Percentiles rank a stretch among this genome's conserved stretches.
Evolutionary conservation across 208 protist species (phyloP).

Genomic region (Leishmania turanica): DNA sequence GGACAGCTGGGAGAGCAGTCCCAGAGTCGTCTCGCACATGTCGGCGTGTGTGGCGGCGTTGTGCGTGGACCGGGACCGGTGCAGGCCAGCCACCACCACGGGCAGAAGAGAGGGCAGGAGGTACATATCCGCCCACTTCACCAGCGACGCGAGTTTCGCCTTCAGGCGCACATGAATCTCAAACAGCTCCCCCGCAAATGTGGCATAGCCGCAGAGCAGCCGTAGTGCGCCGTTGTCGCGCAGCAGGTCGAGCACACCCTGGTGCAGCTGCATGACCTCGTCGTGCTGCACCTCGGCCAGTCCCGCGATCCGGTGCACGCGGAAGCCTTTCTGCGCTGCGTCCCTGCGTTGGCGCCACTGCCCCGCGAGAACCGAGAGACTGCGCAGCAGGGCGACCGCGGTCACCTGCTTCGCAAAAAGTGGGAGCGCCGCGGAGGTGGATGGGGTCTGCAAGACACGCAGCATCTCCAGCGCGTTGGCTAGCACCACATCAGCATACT

Average conservation of each 20-base stretch:
- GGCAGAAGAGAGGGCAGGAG: slow-evolving; percentile 44
- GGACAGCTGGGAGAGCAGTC: slow-evolving; percentile 50
- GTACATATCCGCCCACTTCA: slow-evolving; percentile 36
- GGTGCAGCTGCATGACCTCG: slow-evolving; percentile 10
- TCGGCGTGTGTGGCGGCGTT: slow-evolving; percentile 54
- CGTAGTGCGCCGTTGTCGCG: slow-evolving; percentile 47
- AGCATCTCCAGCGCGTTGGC: slow-evolving; percentile 26
- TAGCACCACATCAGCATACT: slow-evolving; percentile 10
- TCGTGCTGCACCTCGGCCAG: not conserved
- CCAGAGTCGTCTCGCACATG: slow-evolving; percentile 60
- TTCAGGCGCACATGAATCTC: slow-evolving; percentile 40
- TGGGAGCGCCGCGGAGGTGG: slow-evolving; percentile 9
- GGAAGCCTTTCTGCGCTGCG: not conserved
- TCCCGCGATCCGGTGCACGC: not conserved
- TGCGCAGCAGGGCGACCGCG: slow-evolving; percentile 12
- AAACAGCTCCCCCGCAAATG: slow-evolving; percentile 55
- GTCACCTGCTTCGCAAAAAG: slow-evolving; percentile 20
- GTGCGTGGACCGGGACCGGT: slow-evolving; percentile 36
- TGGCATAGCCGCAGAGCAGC: slow-evolving; percentile 60
- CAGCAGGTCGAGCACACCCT: slow-evolving; percentile 34
- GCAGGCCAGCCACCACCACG: slow-evolving; percentile 34
- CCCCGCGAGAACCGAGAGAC: slow-evolving; percentile 12
- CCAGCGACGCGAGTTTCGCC: slow-evolving; percentile 29
- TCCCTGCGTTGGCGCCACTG: slow-evolving; percentile 10
- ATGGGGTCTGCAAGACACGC: slow-evolving; percentile 7